Evolutionary conservation across 768 basidiomycete species (phyloP).

Genomic region (Serpula lacrymans): DNA sequence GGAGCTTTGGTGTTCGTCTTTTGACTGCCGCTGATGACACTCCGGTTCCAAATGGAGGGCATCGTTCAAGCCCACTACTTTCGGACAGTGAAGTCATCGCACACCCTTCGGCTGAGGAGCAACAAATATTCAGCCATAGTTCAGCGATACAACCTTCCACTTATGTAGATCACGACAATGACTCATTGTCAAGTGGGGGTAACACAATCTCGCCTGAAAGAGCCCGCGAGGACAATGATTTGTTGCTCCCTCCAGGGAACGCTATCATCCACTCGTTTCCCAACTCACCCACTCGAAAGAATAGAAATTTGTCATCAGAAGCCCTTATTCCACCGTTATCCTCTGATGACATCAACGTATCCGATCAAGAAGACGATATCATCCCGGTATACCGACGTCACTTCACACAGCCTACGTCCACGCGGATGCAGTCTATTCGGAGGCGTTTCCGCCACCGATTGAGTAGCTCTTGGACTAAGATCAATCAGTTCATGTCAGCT

Average conservation of each 20-base stretch:
- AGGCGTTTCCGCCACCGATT: not conserved
- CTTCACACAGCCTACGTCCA: slow-evolving; percentile 16
- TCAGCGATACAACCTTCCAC: slow-evolving; percentile 4
- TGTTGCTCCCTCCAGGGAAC: slow-evolving; percentile 24
- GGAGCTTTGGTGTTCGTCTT: slow-evolving; percentile 89
- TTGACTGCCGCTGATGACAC: slow-evolving; percentile 66
- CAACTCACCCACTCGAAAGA: slow-evolving; percentile 38
- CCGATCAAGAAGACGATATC: slow-evolving; percentile 18
- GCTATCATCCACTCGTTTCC: slow-evolving; percentile 66
- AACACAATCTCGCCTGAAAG: not conserved
- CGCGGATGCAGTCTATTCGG: slow-evolving; percentile 17
- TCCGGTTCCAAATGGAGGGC: slow-evolving; percentile 17
- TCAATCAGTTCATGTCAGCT: slow-evolving; percentile 74
- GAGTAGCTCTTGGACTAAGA: not conserved
- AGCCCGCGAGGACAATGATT: not conserved
- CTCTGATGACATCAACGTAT: slow-evolving; percentile 9
- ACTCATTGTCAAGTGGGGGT: slow-evolving; percentile 7
- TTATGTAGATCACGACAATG: not conserved
- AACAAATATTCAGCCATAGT: slow-evolving; percentile 12
- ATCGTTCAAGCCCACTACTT: slow-evolving; percentile 38
- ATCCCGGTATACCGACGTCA: slow-evolving; percentile 7
- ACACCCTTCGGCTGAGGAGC: slow-evolving; percentile 18
- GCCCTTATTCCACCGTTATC: slow-evolving; percentile 4
- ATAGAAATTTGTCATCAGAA: not conserved
- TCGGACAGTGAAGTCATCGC: slow-evolving; percentile 22